Conservation (phyloP, 441 rosid genomes). For the Metrosideros polymorpha region DNA sequence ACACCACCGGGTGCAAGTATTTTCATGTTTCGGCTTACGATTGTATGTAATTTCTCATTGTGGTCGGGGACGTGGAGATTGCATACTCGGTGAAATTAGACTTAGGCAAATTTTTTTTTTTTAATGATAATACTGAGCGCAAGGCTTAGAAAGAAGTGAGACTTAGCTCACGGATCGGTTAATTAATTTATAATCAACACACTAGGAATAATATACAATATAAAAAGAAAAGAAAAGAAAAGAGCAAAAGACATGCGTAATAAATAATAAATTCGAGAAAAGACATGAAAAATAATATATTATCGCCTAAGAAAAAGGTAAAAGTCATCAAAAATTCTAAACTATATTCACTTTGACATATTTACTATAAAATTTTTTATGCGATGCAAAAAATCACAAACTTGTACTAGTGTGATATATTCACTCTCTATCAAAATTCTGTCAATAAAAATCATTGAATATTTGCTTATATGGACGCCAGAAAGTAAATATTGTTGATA, state of each 20-base stretch:
- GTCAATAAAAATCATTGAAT: no score
- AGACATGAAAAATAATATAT: background rate
- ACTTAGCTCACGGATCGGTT: background rate
- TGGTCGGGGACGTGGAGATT: background rate
- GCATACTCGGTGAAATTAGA: background rate
- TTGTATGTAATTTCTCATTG: background rate
- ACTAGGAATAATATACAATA: background rate
- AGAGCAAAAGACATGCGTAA: background rate
- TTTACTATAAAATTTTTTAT: no score
- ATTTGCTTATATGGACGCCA: no score
- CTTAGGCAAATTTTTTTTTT: background rate
- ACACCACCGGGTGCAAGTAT: background rate
- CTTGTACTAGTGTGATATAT: no score
- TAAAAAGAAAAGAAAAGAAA: background rate
- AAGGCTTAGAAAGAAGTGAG: background rate
- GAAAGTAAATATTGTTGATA: no score
- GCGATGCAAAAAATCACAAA: no score
- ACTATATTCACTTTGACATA: no score
- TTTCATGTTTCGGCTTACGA: background rate
- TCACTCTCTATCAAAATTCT: no score
- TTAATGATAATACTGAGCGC: background rate
- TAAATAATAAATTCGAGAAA: background rate
- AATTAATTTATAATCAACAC: background rate
- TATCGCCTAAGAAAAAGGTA: no score
- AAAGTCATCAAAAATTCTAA: no score